These are phyloP conservation scores for Vanilla planifolia DNA, from an alignment of 106 monocot genomes.

Conservation along the genomic window DNA sequence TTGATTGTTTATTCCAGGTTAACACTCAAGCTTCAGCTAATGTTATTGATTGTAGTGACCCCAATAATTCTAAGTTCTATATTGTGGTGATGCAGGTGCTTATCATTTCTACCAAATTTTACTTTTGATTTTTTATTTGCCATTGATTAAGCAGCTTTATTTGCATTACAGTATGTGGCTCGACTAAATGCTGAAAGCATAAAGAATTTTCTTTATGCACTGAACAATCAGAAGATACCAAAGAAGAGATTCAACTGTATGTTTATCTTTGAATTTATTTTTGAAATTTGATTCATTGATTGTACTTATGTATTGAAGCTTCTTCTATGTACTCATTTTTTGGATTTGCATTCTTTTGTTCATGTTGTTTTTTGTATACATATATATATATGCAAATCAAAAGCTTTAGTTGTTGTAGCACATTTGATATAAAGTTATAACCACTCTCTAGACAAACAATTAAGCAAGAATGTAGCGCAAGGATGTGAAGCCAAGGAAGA, in stretches of 20 bases:
- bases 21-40: slow-evolving; percentile 79
- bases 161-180: slow-evolving; percentile 63
- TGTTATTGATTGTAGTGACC: slow-evolving; percentile 80
- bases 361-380: background rate
- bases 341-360: background rate
- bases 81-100: slow-evolving; percentile 83
- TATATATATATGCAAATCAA: background rate
- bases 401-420: no score
- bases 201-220: slow-evolving; percentile 78
- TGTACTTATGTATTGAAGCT: background rate
- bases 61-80: slow-evolving; percentile 92
- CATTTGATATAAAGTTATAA: no score
- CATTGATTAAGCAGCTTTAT: slow-evolving; percentile 1
- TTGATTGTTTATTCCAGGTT: slow-evolving; percentile 39
- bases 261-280: slow-evolving; percentile 21
- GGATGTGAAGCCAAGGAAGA: no score
- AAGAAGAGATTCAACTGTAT: slow-evolving; percentile 96
- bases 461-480: no score
- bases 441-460: no score
- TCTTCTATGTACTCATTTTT: background rate
- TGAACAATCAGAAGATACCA: slow-evolving; percentile 73
- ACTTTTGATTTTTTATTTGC: background rate
- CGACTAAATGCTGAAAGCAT: slow-evolving; percentile 89
- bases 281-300: background rate
- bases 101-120: background rate